Conservation (phyloP, 805 yeast genomes). For the Myxozyma geophila region DNA sequence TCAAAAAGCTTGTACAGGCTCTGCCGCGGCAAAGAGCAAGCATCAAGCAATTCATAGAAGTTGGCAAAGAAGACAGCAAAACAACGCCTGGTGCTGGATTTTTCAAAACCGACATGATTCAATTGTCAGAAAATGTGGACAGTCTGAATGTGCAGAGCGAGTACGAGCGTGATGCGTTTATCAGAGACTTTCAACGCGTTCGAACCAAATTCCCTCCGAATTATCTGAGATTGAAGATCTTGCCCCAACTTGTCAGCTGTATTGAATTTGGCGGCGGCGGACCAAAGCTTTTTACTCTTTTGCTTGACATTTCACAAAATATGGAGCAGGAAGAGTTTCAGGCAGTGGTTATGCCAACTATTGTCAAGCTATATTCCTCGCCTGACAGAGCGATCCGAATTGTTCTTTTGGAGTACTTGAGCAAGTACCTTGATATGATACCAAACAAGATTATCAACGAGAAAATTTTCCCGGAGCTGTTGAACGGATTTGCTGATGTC, state of each 20-base stretch:
- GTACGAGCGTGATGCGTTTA: constrained; percentile 56
- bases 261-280: constrained; percentile 46
- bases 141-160: constrained; percentile 60
- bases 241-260: constrained; percentile 70
- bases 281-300: constrained; percentile 40
- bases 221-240: constrained; percentile 59
- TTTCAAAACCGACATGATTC: constrained; percentile 54
- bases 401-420: constrained; percentile 66
- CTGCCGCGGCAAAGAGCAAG: constrained; percentile 50
- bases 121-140: constrained; percentile 57
- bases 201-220: constrained; percentile 53
- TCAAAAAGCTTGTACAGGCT: constrained; percentile 50
- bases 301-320: constrained; percentile 45
- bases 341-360: constrained; percentile 58
- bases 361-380: constrained; percentile 64
- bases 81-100: constrained; percentile 34
- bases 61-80: constrained; percentile 28
- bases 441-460: constrained; percentile 67
- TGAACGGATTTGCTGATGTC: constrained; percentile 86
- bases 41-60: constrained; percentile 40
- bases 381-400: constrained; percentile 80
- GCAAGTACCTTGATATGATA: constrained; percentile 56
- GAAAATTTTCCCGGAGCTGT: constrained; percentile 66
- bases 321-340: constrained; percentile 47
- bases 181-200: constrained; percentile 49